Conservation (phyloP, 495 filamentous ascomycete species). For the Filosporella fistucella region DNA sequence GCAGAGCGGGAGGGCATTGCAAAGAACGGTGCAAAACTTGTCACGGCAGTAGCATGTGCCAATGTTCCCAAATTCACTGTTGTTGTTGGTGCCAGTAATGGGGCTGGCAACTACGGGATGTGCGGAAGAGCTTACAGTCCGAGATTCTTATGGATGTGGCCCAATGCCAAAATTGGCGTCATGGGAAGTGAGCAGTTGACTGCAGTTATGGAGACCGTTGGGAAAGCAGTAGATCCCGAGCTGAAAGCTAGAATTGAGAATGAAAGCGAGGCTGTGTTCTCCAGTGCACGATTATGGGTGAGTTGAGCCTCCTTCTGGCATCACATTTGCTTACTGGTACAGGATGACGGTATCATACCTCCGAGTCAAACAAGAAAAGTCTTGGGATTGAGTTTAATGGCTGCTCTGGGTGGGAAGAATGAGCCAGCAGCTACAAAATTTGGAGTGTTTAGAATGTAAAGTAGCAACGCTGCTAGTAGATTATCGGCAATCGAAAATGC, state of each 20-base stretch:
- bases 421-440: slow-evolving; percentile 68
- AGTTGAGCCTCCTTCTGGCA: slow-evolving; percentile 23
- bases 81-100: slow-evolving; percentile 88
- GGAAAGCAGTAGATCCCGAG: slow-evolving; percentile 74
- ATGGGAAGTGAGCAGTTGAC: slow-evolving; percentile 95
- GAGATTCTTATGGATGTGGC: slow-evolving; percentile 95
- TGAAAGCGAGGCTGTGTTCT: slow-evolving; percentile 87
- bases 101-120: slow-evolving; percentile 65
- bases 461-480: no score
- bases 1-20: slow-evolving; percentile 94
- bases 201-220: slow-evolving; percentile 91
- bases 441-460: slow-evolving; percentile 94
- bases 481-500: no score
- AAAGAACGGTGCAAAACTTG: slow-evolving; percentile 96
- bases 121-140: slow-evolving; percentile 92
- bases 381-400: slow-evolving; percentile 75
- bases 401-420: slow-evolving; percentile 67
- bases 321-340: not conserved
- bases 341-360: slow-evolving; percentile 88
- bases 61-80: slow-evolving; percentile 97
- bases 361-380: slow-evolving; percentile 82
- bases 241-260: slow-evolving; percentile 81
- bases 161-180: slow-evolving; percentile 88
- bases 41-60: slow-evolving; percentile 92
- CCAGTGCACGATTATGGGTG: slow-evolving; percentile 84